Evolutionary conservation across 352 stramenopile genomes (phyloP).

Genomic region (Paralagenidium karlingii): DNA sequence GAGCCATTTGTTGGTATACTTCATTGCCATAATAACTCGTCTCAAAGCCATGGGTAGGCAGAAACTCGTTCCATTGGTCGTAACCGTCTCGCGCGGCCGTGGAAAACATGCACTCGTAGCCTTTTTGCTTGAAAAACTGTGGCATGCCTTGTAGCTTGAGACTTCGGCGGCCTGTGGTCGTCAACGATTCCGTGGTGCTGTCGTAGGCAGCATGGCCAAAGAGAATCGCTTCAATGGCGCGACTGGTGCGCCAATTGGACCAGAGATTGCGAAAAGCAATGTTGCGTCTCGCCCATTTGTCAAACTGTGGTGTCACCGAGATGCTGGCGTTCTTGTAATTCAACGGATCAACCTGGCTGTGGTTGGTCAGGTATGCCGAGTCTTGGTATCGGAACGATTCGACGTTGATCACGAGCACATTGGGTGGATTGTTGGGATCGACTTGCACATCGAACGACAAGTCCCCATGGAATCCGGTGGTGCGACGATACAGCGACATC

Average conservation of each 20-base stretch:
- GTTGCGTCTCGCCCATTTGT: slow-evolving; percentile 27
- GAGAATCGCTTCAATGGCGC: slow-evolving; percentile 35
- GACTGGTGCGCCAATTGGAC: slow-evolving; percentile 46
- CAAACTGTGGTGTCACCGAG: slow-evolving; percentile 31
- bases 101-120: slow-evolving; percentile 31
- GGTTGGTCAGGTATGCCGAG: slow-evolving; percentile 27
- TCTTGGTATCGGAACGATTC: slow-evolving; percentile 45
- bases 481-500: slow-evolving; percentile 30
- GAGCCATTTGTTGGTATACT: slow-evolving; percentile 23
- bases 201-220: slow-evolving; percentile 37
- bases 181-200: slow-evolving; percentile 17
- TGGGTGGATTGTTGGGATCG: slow-evolving; percentile 16
- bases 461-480: slow-evolving; percentile 26
- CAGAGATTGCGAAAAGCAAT: slow-evolving; percentile 41
- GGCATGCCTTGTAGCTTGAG: slow-evolving; percentile 23
- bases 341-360: slow-evolving; percentile 7
- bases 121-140: slow-evolving; percentile 37
- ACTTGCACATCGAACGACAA: slow-evolving; percentile 27
- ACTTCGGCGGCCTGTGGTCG: slow-evolving; percentile 11
- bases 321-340: slow-evolving; percentile 23
- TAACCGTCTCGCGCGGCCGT: slow-evolving; percentile 27
- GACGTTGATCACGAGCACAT: slow-evolving; percentile 32
- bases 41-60: slow-evolving; percentile 33
- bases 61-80: slow-evolving; percentile 32
- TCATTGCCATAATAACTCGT: slow-evolving; percentile 27